phyloP scores from a whole-genome alignment of 106 monocot species.

The Platanthera zijinensis region DNA sequence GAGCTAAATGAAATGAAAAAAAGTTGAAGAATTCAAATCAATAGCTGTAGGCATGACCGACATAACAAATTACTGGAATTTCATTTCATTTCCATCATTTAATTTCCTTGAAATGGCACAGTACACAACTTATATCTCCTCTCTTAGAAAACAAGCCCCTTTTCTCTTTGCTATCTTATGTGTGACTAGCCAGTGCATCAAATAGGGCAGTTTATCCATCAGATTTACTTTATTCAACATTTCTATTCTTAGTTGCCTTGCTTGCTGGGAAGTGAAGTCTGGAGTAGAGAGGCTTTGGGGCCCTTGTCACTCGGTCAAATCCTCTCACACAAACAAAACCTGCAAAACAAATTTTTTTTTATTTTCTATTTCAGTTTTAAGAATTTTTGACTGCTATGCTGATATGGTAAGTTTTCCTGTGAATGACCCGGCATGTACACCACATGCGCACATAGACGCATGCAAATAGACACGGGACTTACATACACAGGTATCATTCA shows the following conservation, averaged over 20 bases:
- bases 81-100: not conserved
- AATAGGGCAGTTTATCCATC: not conserved
- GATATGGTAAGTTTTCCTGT: not conserved
- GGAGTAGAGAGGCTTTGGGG: conserved; percentile 27
- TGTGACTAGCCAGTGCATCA: not conserved
- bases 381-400: not conserved
- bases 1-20: not conserved
- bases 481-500: too few relatives aligned
- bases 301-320: conserved; percentile 17
- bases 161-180: not conserved
- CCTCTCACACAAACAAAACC: conserved; percentile 31
- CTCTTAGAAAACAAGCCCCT: not conserved
- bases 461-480: too few relatives aligned
- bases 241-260: conserved; percentile 16
- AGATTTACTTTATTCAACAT: not conserved
- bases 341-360: conserved; percentile 6
- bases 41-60: not conserved
- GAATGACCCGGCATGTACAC: not conserved
- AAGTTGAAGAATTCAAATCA: not conserved
- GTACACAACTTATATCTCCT: not conserved
- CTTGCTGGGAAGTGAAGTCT: conserved; percentile 26
- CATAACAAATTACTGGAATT: not conserved
- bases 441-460: not conserved
- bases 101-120: not conserved
- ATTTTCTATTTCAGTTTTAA: not conserved